Evolutionary conservation across 2,329 filamentous ascomycete genomes (phyloP), one percentile per base, ranked within the genome.

Genomic region (Hymenotorrendiella dingleyae): DNA sequence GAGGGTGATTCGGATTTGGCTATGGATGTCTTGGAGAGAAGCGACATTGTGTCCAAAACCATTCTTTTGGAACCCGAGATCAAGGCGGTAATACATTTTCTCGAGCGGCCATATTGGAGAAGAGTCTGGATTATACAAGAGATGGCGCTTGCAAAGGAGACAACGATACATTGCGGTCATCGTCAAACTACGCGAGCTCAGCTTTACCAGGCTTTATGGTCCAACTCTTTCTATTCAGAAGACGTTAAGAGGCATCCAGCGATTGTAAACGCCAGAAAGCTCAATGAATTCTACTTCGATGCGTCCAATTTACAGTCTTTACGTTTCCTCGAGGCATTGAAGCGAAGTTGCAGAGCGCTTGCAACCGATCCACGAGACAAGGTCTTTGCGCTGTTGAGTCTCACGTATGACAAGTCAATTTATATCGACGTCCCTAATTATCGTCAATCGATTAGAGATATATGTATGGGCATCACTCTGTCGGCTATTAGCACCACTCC

Each of bases 361-460:
- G 32, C 39, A 11, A 45, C 42, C 6, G 38, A 46, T 19, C 16
- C 38, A 6, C 28, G 39, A 24, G 46, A 46, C 35, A 46, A 45
- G 26, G 23, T 46, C 16, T 48, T 48, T 45, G 46, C 42, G 9
- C 32, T 48, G 7, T 16, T 48, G 6, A 28, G 35, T 19, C 33
- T 46, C 7, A 26, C 20, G 21, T 39, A 43, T n/a, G 39, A 48
- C 19, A 26, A 40, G 4, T 26, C 6, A 10, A 19, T 11, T 6
- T 43, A 29, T 29, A 33, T 43, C 12, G 23, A 23, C 4, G 12
- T 27, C 8, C 33, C 40, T 6, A 36, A 37, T 30, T 43, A 43
- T 33, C 29, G 9, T n/a, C 33, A 32, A 22, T n/a, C 23, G 2
- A 24, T 30, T 36, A 26, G 16, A 22, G 33, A 22, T 17, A 19